These are phyloP conservation scores for Tolypocladium inflatum DNA, from an alignment of 2,329 filamentous ascomycete genomes.

Conservation along the genomic window DNA sequence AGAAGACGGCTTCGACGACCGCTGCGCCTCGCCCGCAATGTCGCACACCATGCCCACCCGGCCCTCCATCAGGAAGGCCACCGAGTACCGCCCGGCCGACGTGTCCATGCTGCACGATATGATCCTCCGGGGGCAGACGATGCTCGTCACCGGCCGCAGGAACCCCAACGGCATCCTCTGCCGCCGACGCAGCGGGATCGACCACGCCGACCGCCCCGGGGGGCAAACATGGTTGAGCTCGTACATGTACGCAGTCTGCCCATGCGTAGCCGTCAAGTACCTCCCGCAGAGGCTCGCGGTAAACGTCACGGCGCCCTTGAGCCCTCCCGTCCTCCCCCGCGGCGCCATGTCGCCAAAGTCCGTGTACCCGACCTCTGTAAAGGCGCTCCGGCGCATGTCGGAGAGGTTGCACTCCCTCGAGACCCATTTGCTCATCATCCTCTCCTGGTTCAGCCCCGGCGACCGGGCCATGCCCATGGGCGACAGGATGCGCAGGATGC, in stretches of 20 bases:
- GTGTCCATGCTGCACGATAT: conserved; percentile 55
- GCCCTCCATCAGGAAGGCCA: conserved; percentile 50
- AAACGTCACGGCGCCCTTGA: conserved; percentile 25
- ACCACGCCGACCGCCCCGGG: conserved; percentile 11
- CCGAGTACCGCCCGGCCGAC: conserved; percentile 40
- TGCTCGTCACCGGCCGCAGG: conserved; percentile 36
- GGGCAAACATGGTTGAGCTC: conserved; percentile 27
- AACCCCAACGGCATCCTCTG: conserved; percentile 13
- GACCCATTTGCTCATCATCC: conserved; percentile 30
- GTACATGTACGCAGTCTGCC: conserved; percentile 48
- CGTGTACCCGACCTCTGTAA: conserved; percentile 21
- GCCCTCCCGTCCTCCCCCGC: conserved; percentile 11
- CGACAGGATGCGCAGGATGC: conserved; percentile 16
- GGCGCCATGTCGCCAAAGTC: conserved; percentile 25
- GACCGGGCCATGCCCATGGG: conserved; percentile 9
- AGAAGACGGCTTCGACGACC: conserved; percentile 3
- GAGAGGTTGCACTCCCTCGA: conserved; percentile 26
- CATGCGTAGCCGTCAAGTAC: conserved; percentile 46
- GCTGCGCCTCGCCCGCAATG: conserved; percentile 20
- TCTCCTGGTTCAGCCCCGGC: conserved; percentile 14
- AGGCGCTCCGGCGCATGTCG: conserved; percentile 12
- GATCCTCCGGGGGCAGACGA: conserved; percentile 47
- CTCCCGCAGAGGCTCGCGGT: conserved; percentile 47
- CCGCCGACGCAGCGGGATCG: conserved; percentile 13
- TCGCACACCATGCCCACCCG: conserved; percentile 54